phyloP scores from a whole-genome alignment of 805 yeast genomes.

The Pichia occidentalis region DNA sequence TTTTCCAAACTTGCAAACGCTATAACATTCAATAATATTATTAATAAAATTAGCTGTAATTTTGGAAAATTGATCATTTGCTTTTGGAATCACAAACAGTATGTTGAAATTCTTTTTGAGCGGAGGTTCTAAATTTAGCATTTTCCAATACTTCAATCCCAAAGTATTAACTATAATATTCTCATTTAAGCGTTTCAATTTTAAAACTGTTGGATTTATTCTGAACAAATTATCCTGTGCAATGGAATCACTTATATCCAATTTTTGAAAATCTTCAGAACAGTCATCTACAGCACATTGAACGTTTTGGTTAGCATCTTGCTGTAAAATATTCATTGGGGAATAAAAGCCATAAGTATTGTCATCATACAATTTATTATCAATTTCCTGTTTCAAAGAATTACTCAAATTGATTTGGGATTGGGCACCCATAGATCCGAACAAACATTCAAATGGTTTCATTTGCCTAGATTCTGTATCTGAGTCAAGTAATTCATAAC shows the following conservation, averaged over 20 bases:
- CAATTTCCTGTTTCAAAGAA: background rate
- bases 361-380: conserved; percentile 25
- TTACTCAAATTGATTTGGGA: background rate
- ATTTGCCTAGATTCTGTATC: conserved; percentile 8
- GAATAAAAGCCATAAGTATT: conserved; percentile 33
- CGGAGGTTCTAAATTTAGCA: conserved; percentile 50
- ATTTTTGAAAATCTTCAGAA: conserved; percentile 1
- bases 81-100: conserved; percentile 35
- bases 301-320: background rate
- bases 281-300: background rate
- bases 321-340: conserved; percentile 21
- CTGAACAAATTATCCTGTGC: conserved; percentile 27
- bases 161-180: conserved; percentile 40
- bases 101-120: conserved; percentile 47
- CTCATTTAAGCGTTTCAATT: conserved; percentile 32
- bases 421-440: conserved; percentile 13
- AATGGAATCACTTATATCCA: conserved; percentile 13
- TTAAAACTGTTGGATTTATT: conserved; percentile 32
- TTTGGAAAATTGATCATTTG: conserved; percentile 20
- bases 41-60: conserved; percentile 34
- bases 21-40: conserved; percentile 37
- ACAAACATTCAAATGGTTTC: conserved; percentile 24
- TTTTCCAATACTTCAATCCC: conserved; percentile 49
- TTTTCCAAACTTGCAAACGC: conserved; percentile 43
- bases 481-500: conserved; percentile 22